Percentiles rank a stretch among this genome's conserved stretches.
These are phyloP conservation scores for Gynochthodes officinalis DNA, from an alignment of 257 asterid genomes.

Conservation along the genomic window DNA sequence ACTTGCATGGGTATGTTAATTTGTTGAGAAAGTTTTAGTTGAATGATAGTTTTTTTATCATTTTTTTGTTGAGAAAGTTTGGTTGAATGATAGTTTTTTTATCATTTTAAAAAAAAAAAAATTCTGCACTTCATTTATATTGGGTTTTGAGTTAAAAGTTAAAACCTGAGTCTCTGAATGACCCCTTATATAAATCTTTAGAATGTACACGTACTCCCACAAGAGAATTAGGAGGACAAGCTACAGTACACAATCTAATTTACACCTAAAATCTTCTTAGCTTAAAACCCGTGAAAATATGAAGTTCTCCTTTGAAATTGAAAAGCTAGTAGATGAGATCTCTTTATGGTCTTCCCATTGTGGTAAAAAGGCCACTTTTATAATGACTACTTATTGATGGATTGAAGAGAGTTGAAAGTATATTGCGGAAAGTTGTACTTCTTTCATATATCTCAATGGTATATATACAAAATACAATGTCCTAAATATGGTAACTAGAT, in stretches of 20 bases:
- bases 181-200: neutral
- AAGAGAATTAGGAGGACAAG: neutral
- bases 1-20: conserved; percentile 66
- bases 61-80: neutral
- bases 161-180: neutral
- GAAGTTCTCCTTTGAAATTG: neutral
- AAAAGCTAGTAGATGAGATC: neutral
- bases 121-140: neutral
- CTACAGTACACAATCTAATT: neutral
- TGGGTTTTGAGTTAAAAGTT: neutral
- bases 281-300: neutral
- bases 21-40: neutral
- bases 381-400: neutral
- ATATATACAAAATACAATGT: too few relatives aligned
- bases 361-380: neutral
- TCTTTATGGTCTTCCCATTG: neutral
- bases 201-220: neutral
- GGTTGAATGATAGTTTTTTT: neutral
- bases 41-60: neutral
- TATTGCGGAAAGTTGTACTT: too few relatives aligned
- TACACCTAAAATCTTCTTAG: neutral
- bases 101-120: too few relatives aligned
- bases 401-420: too few relatives aligned
- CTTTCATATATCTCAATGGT: too few relatives aligned
- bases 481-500: too few relatives aligned